phyloP scores from a whole-genome alignment of 768 basidiomycete species.

The Termitomyces sp. region DNA sequence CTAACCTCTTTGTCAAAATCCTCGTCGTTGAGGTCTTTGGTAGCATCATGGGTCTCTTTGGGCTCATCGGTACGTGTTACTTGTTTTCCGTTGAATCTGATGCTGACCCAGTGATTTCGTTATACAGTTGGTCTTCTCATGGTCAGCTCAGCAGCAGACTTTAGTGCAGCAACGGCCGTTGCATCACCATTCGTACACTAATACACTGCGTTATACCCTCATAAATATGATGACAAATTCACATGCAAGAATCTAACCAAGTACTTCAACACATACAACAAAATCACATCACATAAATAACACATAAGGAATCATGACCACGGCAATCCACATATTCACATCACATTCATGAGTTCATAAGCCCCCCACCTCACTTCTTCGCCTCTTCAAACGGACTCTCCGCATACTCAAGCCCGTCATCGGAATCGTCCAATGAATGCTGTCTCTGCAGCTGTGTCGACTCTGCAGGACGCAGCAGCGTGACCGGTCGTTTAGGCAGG shows the following conservation, averaged over 20 bases:
- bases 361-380: slow-evolving; percentile 8
- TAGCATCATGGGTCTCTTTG: slow-evolving; percentile 88
- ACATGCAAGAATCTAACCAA: background rate
- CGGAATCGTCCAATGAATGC: slow-evolving; percentile 32
- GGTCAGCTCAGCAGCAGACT: slow-evolving; percentile 60
- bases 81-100: background rate
- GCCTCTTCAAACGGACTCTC: slow-evolving; percentile 72
- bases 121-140: slow-evolving; percentile 73
- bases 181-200: slow-evolving; percentile 34
- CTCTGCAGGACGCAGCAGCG: slow-evolving; percentile 35
- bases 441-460: slow-evolving; percentile 15
- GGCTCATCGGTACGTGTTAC: slow-evolving; percentile 78
- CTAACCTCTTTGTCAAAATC: slow-evolving; percentile 92
- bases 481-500: slow-evolving; percentile 70
- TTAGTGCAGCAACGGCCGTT: slow-evolving; percentile 31
- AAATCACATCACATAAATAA: background rate
- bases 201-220: slow-evolving; percentile 8
- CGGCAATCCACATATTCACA: background rate
- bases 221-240: background rate
- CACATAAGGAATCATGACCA: background rate
- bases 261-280: background rate
- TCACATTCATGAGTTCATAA: background rate
- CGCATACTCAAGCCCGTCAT: slow-evolving; percentile 66
- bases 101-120: slow-evolving; percentile 1
- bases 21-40: slow-evolving; percentile 94